Conservation (phyloP, 2,329 filamentous ascomycete species). For the Dryadomyces quercus-mongolicae region DNA sequence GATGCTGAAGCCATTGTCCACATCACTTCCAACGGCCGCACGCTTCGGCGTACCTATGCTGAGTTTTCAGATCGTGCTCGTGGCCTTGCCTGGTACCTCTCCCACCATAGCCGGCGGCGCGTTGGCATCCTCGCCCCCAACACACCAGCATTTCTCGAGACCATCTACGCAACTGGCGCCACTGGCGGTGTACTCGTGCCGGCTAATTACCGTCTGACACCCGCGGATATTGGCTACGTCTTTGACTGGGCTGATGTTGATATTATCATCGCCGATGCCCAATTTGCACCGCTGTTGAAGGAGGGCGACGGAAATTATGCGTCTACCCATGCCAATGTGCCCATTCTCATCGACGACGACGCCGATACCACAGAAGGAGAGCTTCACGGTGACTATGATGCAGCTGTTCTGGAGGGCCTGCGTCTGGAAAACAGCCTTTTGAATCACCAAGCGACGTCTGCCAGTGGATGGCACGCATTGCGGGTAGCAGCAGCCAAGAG, state of each 20-base stretch:
- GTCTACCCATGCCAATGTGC: slow-evolving; percentile 47
- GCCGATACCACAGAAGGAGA: slow-evolving; percentile 66
- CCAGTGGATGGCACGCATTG: slow-evolving; percentile 65
- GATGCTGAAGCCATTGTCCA: slow-evolving; percentile 77
- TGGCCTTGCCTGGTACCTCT: slow-evolving; percentile 79
- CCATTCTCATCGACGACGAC: slow-evolving; percentile 69
- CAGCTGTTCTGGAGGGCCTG: slow-evolving; percentile 71
- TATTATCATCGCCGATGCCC: slow-evolving; percentile 72
- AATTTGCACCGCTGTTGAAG: slow-evolving; percentile 57
- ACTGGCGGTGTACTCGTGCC: slow-evolving; percentile 68
- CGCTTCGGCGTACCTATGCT: slow-evolving; percentile 64
- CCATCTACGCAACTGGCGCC: slow-evolving; percentile 76
- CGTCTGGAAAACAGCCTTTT: slow-evolving; percentile 49
- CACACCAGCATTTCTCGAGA: slow-evolving; percentile 87
- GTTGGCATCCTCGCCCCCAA: slow-evolving; percentile 86
- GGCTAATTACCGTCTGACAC: slow-evolving; percentile 54
- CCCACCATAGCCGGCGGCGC: slow-evolving; percentile 58
- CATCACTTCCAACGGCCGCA: slow-evolving; percentile 62
- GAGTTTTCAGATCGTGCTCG: slow-evolving; percentile 77
- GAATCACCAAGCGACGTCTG: slow-evolving; percentile 25
- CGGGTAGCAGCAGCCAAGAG: slow-evolving; percentile 37
- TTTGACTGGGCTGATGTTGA: slow-evolving; percentile 82
- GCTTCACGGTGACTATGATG: slow-evolving; percentile 68
- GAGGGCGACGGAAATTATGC: slow-evolving; percentile 40
- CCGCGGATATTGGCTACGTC: slow-evolving; percentile 81